phyloP scores from a whole-genome alignment of 73 alveolate species.

The Tetrahymena thermophila region DNA sequence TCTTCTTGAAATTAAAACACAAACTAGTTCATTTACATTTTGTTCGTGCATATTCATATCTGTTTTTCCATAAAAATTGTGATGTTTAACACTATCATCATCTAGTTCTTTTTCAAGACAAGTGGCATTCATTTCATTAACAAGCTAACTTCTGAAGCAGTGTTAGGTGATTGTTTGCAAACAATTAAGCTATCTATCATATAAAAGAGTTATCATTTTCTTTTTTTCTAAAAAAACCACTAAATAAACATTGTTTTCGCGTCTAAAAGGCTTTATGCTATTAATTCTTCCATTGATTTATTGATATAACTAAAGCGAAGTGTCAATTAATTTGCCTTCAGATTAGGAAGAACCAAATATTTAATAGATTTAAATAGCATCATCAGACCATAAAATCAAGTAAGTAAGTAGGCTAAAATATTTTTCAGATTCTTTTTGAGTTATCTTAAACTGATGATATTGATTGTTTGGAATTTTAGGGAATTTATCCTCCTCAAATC shows the following conservation, averaged over 20 bases:
- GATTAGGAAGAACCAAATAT: background rate
- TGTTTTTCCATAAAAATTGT: background rate
- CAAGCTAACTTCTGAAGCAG: background rate
- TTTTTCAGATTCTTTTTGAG: background rate
- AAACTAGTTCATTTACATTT: background rate
- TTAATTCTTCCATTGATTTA: background rate
- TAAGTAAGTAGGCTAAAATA: background rate
- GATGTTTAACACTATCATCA: background rate
- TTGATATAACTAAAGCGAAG: background rate
- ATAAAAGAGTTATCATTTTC: background rate
- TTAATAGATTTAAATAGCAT: background rate
- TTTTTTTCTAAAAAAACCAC: background rate
- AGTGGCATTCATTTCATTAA: background rate
- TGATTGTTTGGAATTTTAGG: background rate
- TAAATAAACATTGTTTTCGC: background rate
- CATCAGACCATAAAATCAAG: background rate
- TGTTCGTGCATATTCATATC: background rate
- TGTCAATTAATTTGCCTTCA: background rate
- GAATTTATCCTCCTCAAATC: background rate
- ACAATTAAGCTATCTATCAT: background rate
- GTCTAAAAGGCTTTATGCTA: background rate
- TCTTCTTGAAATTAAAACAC: background rate
- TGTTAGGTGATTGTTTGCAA: background rate
- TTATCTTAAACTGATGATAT: background rate
- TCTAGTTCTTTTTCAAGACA: background rate